These are phyloP conservation scores for Chytriomyces confervae DNA, from an alignment of 192 early-diverging fungal genomes.

Conservation along the genomic window DNA sequence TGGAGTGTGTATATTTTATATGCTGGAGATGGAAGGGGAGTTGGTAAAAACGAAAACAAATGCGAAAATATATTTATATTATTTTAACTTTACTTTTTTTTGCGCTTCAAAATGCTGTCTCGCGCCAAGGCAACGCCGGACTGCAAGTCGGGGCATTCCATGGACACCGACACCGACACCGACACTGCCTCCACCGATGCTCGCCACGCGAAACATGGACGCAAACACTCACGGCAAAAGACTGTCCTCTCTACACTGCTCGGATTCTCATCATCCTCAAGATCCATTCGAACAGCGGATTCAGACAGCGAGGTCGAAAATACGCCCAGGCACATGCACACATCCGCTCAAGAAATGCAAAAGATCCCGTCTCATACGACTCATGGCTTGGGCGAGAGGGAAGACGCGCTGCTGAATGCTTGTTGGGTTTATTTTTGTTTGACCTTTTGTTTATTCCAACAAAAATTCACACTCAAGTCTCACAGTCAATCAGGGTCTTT, in stretches of 20 bases:
- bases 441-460: too few relatives aligned
- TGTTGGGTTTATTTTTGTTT: too few relatives aligned
- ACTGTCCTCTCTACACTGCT: background rate
- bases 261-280: too few relatives aligned
- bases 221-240: background rate
- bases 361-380: background rate
- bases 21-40: background rate
- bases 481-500: background rate
- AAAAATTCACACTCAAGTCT: background rate
- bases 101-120: background rate
- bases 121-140: background rate
- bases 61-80: too few relatives aligned
- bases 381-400: background rate
- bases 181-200: background rate
- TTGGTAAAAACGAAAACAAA: too few relatives aligned
- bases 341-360: background rate
- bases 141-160: background rate
- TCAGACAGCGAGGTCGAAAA: too few relatives aligned
- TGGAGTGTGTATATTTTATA: background rate
- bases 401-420: background rate
- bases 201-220: background rate
- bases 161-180: background rate
- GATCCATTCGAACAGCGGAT: too few relatives aligned
- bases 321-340: too few relatives aligned
- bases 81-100: background rate